Conservation (phyloP, 2,329 filamentous ascomycete genomes). For the Microdochium nivale region DNA sequence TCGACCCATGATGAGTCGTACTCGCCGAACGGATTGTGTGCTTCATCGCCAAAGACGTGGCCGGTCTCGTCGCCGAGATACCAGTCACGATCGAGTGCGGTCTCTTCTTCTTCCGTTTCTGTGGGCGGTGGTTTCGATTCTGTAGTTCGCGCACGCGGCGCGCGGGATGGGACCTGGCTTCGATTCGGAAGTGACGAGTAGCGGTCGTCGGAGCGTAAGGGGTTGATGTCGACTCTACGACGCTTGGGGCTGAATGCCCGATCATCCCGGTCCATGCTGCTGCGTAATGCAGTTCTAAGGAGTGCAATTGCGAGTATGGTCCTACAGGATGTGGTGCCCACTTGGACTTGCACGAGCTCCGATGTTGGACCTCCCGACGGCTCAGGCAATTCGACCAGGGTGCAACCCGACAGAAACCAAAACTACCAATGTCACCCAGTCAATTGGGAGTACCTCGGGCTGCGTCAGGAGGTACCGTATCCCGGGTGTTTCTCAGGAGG, state of each 20-base stretch:
- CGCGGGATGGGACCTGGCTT: constrained; percentile 19
- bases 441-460: too few relatives aligned
- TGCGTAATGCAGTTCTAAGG: neutral
- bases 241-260: constrained; percentile 48
- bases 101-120: constrained; percentile 59
- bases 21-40: constrained; percentile 84
- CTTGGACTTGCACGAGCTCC: too few relatives aligned
- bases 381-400: too few relatives aligned
- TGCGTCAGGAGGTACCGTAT: too few relatives aligned
- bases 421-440: too few relatives aligned
- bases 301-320: neutral
- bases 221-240: constrained; percentile 55
- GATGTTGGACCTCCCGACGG: neutral
- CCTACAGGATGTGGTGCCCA: too few relatives aligned
- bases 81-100: constrained; percentile 83
- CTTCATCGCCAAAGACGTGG: constrained; percentile 80
- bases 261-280: constrained; percentile 20
- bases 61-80: constrained; percentile 78
- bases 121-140: constrained; percentile 44
- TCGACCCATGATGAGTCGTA: constrained; percentile 66
- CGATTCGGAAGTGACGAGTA: constrained; percentile 44
- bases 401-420: too few relatives aligned
- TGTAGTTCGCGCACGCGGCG: constrained; percentile 40
- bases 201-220: constrained; percentile 42
- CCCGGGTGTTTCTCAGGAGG: too few relatives aligned